These are phyloP conservation scores for Vicia sativa DNA, from an alignment of 306 rosid species.

Conservation along the genomic window DNA sequence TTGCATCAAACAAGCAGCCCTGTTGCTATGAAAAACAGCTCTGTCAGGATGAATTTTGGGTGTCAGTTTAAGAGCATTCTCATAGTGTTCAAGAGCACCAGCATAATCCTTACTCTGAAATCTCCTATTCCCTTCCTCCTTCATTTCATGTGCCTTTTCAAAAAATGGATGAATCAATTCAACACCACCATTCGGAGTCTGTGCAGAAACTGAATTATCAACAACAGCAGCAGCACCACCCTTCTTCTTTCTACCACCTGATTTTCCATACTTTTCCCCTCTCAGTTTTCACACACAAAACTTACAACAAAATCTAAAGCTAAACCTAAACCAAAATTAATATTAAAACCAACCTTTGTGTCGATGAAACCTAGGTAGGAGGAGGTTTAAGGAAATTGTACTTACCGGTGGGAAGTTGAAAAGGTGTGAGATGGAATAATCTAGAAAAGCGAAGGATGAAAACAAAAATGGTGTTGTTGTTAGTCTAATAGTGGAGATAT, in stretches of 20 bases:
- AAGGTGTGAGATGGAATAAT: slow-evolving; percentile 26
- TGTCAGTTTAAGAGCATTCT: slow-evolving; percentile 75
- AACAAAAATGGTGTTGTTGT: neutral
- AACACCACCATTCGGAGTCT: slow-evolving; percentile 63
- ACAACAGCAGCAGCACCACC: slow-evolving; percentile 61
- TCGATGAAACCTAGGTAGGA: slow-evolving; percentile 21
- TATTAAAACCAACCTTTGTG: neutral
- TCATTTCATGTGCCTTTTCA: slow-evolving; percentile 90
- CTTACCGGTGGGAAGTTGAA: slow-evolving; percentile 42
- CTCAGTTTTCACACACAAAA: slow-evolving; percentile 2
- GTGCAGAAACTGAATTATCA: slow-evolving; percentile 41
- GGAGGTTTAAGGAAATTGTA: slow-evolving; percentile 34
- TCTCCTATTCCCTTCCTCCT: slow-evolving; percentile 87
- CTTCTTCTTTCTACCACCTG: slow-evolving; percentile 90
- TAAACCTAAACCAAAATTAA: slow-evolving; percentile 17
- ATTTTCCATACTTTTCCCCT: slow-evolving; percentile 70
- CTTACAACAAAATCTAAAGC: slow-evolving; percentile 18
- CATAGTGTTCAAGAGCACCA: slow-evolving; percentile 92
- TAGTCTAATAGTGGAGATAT: neutral
- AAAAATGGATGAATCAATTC: slow-evolving; percentile 75
- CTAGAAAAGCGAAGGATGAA: slow-evolving; percentile 11
- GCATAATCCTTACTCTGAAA: slow-evolving; percentile 80
- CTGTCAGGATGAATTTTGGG: slow-evolving; percentile 81
- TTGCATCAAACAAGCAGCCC: slow-evolving; percentile 95
- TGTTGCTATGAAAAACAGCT: slow-evolving; percentile 89